Conservation (phyloP, 306 rosid genomes). For the Cicer pinnatifidum region DNA sequence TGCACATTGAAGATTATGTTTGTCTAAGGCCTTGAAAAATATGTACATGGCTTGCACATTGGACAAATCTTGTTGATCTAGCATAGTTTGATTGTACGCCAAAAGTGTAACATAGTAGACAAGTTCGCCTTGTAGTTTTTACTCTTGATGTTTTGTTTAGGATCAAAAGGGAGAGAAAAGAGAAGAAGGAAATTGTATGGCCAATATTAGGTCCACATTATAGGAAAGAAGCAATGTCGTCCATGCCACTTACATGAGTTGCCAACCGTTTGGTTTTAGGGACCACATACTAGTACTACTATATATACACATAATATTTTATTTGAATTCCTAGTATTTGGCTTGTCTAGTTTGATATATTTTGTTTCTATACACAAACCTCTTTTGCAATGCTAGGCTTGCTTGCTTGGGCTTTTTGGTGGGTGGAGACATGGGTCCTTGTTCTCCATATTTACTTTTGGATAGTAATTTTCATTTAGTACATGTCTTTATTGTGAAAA, state of each 20-base stretch:
- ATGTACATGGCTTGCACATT: too few relatives aligned
- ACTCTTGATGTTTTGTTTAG: not conserved
- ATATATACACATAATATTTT: not conserved
- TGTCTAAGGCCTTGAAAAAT: too few relatives aligned
- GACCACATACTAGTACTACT: conserved; percentile 14
- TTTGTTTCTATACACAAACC: conserved; percentile 15
- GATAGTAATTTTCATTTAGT: too few relatives aligned
- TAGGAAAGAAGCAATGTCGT: conserved; percentile 36
- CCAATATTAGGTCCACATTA: conserved; percentile 34
- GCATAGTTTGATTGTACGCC: not conserved
- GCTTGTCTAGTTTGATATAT: not conserved
- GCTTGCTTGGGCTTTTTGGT: not conserved
- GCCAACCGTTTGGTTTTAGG: conserved; percentile 34
- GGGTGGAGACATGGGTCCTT: not conserved
- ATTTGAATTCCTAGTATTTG: conserved; percentile 13
- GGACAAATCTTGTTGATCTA: not conserved
- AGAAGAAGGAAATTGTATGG: not conserved
- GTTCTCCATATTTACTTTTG: too few relatives aligned
- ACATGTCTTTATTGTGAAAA: too few relatives aligned
- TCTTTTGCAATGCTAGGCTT: not conserved
- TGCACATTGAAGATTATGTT: too few relatives aligned
- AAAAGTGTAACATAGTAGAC: not conserved
- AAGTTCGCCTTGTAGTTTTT: not conserved
- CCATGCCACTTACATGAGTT: conserved; percentile 40
- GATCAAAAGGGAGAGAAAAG: not conserved